These are phyloP conservation scores for Alternaria conjuncta DNA, from an alignment of 2,329 filamentous ascomycete genomes.

Conservation along the genomic window DNA sequence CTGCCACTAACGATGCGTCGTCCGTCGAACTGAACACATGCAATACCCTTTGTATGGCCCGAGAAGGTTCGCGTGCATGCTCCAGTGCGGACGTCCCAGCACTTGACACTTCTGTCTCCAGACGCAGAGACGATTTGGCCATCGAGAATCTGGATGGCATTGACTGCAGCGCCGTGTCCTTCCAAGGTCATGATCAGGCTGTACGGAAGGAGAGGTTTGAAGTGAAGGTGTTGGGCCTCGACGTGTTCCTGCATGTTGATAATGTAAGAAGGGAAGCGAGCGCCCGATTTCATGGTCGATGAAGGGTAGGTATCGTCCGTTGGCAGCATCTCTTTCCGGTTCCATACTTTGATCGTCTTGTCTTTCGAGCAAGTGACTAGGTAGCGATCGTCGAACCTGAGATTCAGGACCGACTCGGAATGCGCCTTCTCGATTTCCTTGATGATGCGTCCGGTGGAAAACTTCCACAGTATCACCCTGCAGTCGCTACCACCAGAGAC, in stretches of 20 bases:
- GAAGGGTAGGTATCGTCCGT: slow-evolving; percentile 50
- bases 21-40: slow-evolving; percentile 95
- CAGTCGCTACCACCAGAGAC: slow-evolving; percentile 94
- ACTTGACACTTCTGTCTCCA: slow-evolving; percentile 89
- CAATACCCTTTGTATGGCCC: slow-evolving; percentile 93
- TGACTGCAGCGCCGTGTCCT: slow-evolving; percentile 90
- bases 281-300: slow-evolving; percentile 51
- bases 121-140: slow-evolving; percentile 92
- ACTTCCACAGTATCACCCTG: slow-evolving; percentile 88
- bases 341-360: slow-evolving; percentile 96
- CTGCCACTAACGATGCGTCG: slow-evolving; percentile 93
- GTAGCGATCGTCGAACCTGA: slow-evolving; percentile 89
- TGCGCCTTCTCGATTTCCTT: slow-evolving; percentile 80
- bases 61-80: slow-evolving; percentile 77
- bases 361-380: slow-evolving; percentile 98
- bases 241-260: slow-evolving; percentile 56
- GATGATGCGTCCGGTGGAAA: slow-evolving; percentile 85
- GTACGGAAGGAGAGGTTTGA: slow-evolving; percentile 70
- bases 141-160: slow-evolving; percentile 88
- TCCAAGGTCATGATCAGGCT: slow-evolving; percentile 79
- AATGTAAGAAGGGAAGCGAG: slow-evolving; percentile 61
- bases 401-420: slow-evolving; percentile 87
- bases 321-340: slow-evolving; percentile 62
- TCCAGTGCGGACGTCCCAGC: slow-evolving; percentile 89
- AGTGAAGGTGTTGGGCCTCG: slow-evolving; percentile 46